phyloP scores from a whole-genome alignment of 495 filamentous ascomycete genomes.

The Neurospora pannonica region DNA sequence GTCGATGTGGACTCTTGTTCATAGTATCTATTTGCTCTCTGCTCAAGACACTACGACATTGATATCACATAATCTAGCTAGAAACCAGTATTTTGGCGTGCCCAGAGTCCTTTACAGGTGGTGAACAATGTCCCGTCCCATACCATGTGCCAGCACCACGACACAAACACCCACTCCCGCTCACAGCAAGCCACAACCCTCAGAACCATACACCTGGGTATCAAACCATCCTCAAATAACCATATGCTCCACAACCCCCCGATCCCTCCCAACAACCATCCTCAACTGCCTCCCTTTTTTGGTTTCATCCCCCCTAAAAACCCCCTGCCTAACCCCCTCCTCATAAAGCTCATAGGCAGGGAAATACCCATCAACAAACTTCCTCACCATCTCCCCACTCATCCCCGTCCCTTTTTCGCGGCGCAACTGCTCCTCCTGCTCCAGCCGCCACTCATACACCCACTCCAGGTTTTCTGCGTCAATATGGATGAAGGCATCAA shows the following conservation, averaged over 20 bases:
- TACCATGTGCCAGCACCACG: background rate
- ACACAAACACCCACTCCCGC: background rate
- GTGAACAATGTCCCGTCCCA: background rate
- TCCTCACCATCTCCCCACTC: slow-evolving; percentile 47
- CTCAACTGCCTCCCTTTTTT: slow-evolving; percentile 53
- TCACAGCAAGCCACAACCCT: background rate
- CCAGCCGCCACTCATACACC: slow-evolving; percentile 80
- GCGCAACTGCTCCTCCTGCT: slow-evolving; percentile 69
- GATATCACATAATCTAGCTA: background rate
- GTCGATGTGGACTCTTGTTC: background rate
- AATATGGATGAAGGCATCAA: slow-evolving; percentile 81
- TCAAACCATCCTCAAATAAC: slow-evolving; percentile 32
- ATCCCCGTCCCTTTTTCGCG: slow-evolving; percentile 50
- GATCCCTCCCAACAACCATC: slow-evolving; percentile 58
- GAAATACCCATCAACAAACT: slow-evolving; percentile 49
- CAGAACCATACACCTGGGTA: background rate
- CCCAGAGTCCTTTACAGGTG: no score
- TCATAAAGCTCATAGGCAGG: slow-evolving; percentile 64
- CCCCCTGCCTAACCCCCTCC: slow-evolving; percentile 54
- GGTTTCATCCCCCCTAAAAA: slow-evolving; percentile 35
- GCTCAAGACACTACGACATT: background rate
- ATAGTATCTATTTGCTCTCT: background rate
- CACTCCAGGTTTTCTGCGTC: slow-evolving; percentile 68
- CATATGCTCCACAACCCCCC: slow-evolving; percentile 50
- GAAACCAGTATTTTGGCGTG: background rate